A percentile compares a stretch with the other conserved stretches of the same genome.
phyloP scores from a whole-genome alignment of 2,329 filamentous ascomycete genomes.

The Alternaria infectoria region DNA sequence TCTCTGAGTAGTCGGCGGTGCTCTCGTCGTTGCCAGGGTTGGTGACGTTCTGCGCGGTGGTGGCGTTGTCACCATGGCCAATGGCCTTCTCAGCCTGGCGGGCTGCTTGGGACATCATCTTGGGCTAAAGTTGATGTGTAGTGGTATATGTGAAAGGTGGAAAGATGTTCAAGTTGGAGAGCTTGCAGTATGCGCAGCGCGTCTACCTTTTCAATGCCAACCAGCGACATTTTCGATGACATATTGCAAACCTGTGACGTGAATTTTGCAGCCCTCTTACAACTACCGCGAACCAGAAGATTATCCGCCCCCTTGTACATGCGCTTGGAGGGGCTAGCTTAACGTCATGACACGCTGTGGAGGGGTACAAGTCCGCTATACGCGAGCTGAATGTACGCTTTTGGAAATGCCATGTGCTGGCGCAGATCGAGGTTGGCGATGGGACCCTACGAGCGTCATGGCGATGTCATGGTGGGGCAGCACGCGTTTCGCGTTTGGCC shows the following conservation, averaged over 20 bases:
- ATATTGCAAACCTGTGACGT: conserved; percentile 24
- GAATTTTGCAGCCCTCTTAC: conserved; percentile 15
- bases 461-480: conserved; percentile 36
- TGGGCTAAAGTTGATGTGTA: conserved; percentile 19
- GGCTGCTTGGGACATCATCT: conserved; percentile 61
- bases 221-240: conserved; percentile 25
- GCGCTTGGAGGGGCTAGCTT: conserved; percentile 28
- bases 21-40: conserved; percentile 59
- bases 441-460: conserved; percentile 29
- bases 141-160: neutral
- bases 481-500: conserved; percentile 11
- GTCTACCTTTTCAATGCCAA: conserved; percentile 22
- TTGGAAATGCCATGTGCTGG: conserved; percentile 20
- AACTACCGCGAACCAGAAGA: conserved; percentile 28
- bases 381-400: conserved; percentile 3
- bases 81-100: conserved; percentile 69
- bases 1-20: conserved; percentile 60
- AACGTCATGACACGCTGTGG: conserved; percentile 40
- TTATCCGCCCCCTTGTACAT: conserved; percentile 32
- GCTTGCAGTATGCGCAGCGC: neutral
- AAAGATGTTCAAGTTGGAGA: neutral
- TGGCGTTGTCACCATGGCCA: conserved; percentile 70
- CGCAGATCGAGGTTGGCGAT: conserved; percentile 23
- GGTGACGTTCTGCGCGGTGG: conserved; percentile 71
- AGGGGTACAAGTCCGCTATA: conserved; percentile 24